Conservation (phyloP, 2,329 filamentous ascomycete species). For the Chalara sp. region DNA sequence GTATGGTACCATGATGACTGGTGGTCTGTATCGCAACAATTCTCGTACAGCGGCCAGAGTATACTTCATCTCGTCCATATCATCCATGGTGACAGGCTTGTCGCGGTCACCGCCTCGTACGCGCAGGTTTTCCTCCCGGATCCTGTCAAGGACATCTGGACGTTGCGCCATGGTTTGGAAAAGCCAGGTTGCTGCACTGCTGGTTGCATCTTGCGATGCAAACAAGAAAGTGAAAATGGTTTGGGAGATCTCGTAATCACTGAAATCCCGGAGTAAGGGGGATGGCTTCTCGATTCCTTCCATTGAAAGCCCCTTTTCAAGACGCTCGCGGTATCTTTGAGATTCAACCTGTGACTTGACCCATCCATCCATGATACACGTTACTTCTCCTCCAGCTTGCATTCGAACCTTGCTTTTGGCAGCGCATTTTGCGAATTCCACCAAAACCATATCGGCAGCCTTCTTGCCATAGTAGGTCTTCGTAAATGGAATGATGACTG, state of each 20-base stretch:
- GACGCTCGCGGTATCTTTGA: conserved; percentile 70
- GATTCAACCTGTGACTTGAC: conserved; percentile 82
- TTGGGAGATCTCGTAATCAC: conserved; percentile 84
- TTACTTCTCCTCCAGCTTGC: conserved; percentile 77
- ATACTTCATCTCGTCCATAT: conserved; percentile 83
- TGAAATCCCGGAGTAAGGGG: conserved; percentile 78
- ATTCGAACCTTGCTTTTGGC: conserved; percentile 91
- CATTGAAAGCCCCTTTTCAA: conserved; percentile 63
- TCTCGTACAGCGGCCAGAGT: conserved; percentile 90
- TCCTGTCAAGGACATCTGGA: conserved; percentile 82
- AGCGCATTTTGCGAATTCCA: conserved; percentile 84
- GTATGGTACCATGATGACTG: conserved; percentile 96
- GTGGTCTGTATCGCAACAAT: conserved; percentile 86
- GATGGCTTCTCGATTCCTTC: conserved; percentile 73
- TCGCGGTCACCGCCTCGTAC: conserved; percentile 69
- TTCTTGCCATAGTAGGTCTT: conserved; percentile 98
- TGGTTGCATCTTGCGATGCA: conserved; percentile 94
- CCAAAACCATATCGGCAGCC: conserved; percentile 84
- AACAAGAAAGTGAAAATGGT: conserved; percentile 96
- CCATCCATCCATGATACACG: conserved; percentile 96
- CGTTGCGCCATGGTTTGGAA: conserved; percentile 93
- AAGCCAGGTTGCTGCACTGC: conserved; percentile 87
- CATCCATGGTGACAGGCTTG: conserved; percentile 68
- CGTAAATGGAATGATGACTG: conserved; percentile 90
- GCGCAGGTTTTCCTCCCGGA: conserved; percentile 83